Base-by-base conservation (phyloP, 2,329 filamentous ascomycete genomes). In the Trichoderma polysporum region DNA sequence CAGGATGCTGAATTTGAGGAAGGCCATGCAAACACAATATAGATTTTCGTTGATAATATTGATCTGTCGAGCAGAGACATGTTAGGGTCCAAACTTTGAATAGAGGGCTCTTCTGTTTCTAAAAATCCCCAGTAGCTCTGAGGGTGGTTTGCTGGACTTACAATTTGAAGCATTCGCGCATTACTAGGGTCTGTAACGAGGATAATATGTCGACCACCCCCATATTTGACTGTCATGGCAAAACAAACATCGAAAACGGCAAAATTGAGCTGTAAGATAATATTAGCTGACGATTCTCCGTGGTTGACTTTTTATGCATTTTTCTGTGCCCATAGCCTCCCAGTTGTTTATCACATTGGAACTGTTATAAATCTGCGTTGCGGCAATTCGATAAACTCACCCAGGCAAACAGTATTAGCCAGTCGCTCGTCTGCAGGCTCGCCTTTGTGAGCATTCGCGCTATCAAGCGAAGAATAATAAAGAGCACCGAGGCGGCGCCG, bases 381-480 rank as follows among this genome's bases (percentile, higher is more conserved):
- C 53, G 33, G 15, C 53, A 54, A n/a, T 9, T 37, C 31, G 37
- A 47, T n/a, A 50, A 33, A 70, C 68, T 67, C 35, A 70, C 68
- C 68, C 66, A 69, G 58, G 62, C 69, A 2, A 56, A 53, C 31
- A 68, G 47, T 65, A 70, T 70, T 10, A 69, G 17, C 68, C 64
- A 70, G 27, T 70, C 69, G 22, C 31, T 62, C n/a, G 17, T 15
- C 10, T 29, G 45, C 15, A 62, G 27, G 10, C 29, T n/a, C 17
- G 33, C 17, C 19, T 62, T 62, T n/a, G 59, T 10, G 5, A 62
- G 4, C 12, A 29, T 7, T 39, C 59, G 59, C 19, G 41, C 37
- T n/a, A 41, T 15, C 10, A 62, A n/a, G 6, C 45, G 59, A 13
- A 62, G 47, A 15, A 35, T 15, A 22, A 62, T 19, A 12, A 53